Base-by-base conservation (phyloP, 2,329 filamentous ascomycete genomes). In the Trichoderma sp. region DNA sequence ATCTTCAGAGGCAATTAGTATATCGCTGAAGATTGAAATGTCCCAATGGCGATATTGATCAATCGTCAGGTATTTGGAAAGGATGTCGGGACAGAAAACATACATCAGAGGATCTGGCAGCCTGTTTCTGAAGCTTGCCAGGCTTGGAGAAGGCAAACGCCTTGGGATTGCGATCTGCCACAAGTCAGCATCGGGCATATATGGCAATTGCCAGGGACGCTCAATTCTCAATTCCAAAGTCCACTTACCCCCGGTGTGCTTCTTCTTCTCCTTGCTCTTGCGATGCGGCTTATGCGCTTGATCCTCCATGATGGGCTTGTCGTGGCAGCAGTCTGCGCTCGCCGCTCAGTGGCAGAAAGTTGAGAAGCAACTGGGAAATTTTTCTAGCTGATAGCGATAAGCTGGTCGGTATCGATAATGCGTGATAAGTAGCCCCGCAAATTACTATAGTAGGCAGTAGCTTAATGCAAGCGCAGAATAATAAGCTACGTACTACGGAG, bases 261-360 rank as follows among this genome's bases (percentile, higher is more conserved):
- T 70, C 75, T 96, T 96, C 84, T 96, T 97, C 81, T 95, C 92
- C 81, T 97, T 97, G 34, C 89, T 83, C 76, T 92, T 89, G 75
- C 94, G 87, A 84, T 98, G 94, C 74, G 93, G 87, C 80, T 92
- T 89, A 76, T 98, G 93, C 53, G 86, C 80, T 82, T 97, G 94
- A 70, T 93, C 87, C 78, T 94, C 91, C 91, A 93, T 94, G 73
- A 71, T 69, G 54, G 64, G 64, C 65, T 64, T 67, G 68, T 64
- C 48, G 64, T 69, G 22, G 42, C 63, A 52, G 37, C 63, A 52
- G 37, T 42, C 37, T 50, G 45, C 64, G 39, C 34, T 67, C 48
- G 58, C 45, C 50, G 12, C 50, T 72, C 75, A 73, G 72, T 58
- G 39, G 52, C 63, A 66, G 58, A 65, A 65, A 68, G 39, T 69